Evolutionary conservation across 2,329 filamentous ascomycete genomes (phyloP).

Genomic region (Chaetomium sp.): DNA sequence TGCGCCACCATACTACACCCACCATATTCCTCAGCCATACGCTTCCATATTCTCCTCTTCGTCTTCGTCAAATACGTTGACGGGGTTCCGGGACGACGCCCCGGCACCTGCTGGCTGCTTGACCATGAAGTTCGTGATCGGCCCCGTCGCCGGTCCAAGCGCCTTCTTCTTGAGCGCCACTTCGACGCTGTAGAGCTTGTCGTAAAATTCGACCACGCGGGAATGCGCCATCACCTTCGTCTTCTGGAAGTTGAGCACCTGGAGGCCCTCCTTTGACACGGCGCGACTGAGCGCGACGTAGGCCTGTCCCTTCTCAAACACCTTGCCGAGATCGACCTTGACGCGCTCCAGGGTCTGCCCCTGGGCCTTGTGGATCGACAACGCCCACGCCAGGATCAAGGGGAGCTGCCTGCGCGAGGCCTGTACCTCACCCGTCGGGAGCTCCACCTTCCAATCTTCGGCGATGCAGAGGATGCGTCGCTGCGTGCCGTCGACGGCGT

Average conservation of each 20-base stretch:
- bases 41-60: slow-evolving; percentile 54
- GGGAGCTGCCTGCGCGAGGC: slow-evolving; percentile 82
- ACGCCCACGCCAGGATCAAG: slow-evolving; percentile 91
- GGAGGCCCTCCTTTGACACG: slow-evolving; percentile 80
- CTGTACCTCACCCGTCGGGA: slow-evolving; percentile 93
- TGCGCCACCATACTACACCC: slow-evolving; percentile 8
- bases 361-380: slow-evolving; percentile 98
- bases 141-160: slow-evolving; percentile 34
- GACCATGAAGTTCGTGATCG: slow-evolving; percentile 47
- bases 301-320: slow-evolving; percentile 97
- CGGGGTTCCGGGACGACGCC: slow-evolving; percentile 13
- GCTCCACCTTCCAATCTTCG: slow-evolving; percentile 94
- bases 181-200: slow-evolving; percentile 75
- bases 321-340: slow-evolving; percentile 86
- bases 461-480: slow-evolving; percentile 79
- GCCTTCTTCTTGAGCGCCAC: slow-evolving; percentile 40
- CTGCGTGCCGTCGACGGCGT: slow-evolving; percentile 73
- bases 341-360: slow-evolving; percentile 92
- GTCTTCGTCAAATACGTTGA: slow-evolving; percentile 46
- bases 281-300: slow-evolving; percentile 96
- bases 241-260: slow-evolving; percentile 86
- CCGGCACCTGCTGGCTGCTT: slow-evolving; percentile 35
- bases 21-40: slow-evolving; percentile 43
- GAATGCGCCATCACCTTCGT: slow-evolving; percentile 93
- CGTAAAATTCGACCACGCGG: slow-evolving; percentile 82